Evolutionary conservation across 345 rosid species (phyloP).

Genomic region (Hibiscus tridactylites): DNA sequence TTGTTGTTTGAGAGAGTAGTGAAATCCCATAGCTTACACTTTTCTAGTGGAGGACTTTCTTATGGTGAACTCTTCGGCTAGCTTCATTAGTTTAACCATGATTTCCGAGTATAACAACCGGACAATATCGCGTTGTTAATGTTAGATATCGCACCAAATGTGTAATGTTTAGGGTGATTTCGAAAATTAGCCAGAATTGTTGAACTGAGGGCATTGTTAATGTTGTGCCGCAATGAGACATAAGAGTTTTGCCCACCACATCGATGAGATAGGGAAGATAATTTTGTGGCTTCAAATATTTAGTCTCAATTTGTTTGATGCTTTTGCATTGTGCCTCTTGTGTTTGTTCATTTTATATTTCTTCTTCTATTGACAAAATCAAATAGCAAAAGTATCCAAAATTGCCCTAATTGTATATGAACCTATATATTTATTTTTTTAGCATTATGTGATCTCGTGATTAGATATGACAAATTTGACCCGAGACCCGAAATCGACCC

Average conservation of each 20-base stretch:
- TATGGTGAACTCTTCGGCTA: not conserved
- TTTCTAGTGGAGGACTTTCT: not conserved
- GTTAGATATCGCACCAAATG: too few species aligned
- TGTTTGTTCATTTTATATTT: not conserved
- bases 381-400: too few species aligned
- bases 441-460: too few species aligned
- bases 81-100: not conserved
- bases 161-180: too few species aligned
- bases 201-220: not conserved
- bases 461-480: too few species aligned
- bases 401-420: not conserved
- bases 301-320: not conserved
- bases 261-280: not conserved
- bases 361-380: not conserved
- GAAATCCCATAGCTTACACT: not conserved
- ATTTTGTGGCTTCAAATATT: not conserved
- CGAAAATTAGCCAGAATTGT: not conserved
- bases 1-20: not conserved
- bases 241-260: not conserved
- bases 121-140: not conserved
- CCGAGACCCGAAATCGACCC: too few species aligned
- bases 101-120: not conserved
- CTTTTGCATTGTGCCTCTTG: not conserved
- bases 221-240: not conserved
- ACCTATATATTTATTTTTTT: too few species aligned